These are phyloP conservation scores for Diplocarpon rosae DNA, from an alignment of 2,329 filamentous ascomycete species.

Conservation along the genomic window DNA sequence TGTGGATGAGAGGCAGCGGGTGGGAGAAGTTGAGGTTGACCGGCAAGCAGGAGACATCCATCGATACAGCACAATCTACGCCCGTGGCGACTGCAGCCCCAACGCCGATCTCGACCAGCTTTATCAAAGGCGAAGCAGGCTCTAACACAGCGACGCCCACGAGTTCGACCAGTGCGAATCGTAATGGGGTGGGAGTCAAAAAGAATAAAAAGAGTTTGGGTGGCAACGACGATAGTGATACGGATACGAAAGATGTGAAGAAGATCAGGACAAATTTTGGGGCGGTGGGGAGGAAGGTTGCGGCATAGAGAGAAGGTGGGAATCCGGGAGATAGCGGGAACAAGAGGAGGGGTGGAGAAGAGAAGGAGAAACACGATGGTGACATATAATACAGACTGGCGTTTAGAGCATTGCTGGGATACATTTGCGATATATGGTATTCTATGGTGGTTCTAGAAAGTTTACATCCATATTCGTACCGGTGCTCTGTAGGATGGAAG, in stretches of 20 bases:
- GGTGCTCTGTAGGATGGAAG: too few species aligned
- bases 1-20: not conserved
- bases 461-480: too few species aligned
- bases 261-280: slow-evolving; percentile 26
- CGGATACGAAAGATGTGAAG: slow-evolving; percentile 36
- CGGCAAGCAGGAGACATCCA: slow-evolving; percentile 22
- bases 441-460: too few species aligned
- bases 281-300: slow-evolving; percentile 19
- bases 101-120: slow-evolving; percentile 44
- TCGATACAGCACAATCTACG: slow-evolving; percentile 23
- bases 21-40: not conserved
- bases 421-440: too few species aligned
- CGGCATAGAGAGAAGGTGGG: not conserved
- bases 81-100: slow-evolving; percentile 35
- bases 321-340: not conserved
- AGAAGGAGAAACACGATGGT: too few species aligned
- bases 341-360: not conserved
- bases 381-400: too few species aligned
- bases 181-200: slow-evolving; percentile 27
- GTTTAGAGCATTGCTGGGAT: too few species aligned
- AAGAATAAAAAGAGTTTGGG: slow-evolving; percentile 42
- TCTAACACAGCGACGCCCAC: slow-evolving; percentile 46
- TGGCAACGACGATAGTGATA: slow-evolving; percentile 45
- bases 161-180: slow-evolving; percentile 34
- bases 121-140: slow-evolving; percentile 34